Conservation (phyloP, 2,329 filamentous ascomycete species). For the Thelonectria blattea region DNA sequence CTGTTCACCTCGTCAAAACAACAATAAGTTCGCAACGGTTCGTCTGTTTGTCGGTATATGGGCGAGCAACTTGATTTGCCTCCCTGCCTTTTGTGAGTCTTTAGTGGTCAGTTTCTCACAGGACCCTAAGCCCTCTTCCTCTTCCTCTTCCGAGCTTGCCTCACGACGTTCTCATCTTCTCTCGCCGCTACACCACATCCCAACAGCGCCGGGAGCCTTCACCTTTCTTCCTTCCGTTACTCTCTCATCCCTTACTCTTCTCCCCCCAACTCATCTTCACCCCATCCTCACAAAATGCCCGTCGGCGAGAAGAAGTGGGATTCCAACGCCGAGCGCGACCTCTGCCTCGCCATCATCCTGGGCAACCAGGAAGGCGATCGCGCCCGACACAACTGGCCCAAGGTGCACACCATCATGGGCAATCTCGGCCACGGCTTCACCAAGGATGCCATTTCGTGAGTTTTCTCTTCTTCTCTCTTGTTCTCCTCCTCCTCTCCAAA, state of each 20-base stretch:
- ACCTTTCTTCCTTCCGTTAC: background rate
- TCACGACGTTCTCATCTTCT: background rate
- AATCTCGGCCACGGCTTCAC: constrained; percentile 44
- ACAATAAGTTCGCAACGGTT: background rate
- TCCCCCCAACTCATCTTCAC: background rate
- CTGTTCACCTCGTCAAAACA: background rate
- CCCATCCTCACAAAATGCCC: no score
- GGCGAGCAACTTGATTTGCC: constrained; percentile 2
- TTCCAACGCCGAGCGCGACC: constrained; percentile 44
- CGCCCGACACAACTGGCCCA: constrained; percentile 43
- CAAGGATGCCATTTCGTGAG: constrained; percentile 48
- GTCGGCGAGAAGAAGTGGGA: constrained; percentile 47
- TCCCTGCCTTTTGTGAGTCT: background rate
- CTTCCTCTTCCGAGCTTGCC: no score
- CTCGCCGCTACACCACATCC: background rate
- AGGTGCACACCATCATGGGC: constrained; percentile 41
- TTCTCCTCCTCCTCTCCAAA: background rate
- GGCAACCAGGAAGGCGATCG: constrained; percentile 35
- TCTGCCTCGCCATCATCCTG: constrained; percentile 46
- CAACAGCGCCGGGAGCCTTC: background rate
- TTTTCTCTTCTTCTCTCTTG: constrained; percentile 2
- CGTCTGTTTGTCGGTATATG: background rate
- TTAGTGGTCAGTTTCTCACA: background rate
- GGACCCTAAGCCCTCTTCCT: background rate
- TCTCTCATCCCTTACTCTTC: constrained; percentile 1